A percentile compares a stretch with the other conserved stretches of the same genome.
Conservation (phyloP, 1,284 basidiomycete species). For the Pterulicium gracile region DNA sequence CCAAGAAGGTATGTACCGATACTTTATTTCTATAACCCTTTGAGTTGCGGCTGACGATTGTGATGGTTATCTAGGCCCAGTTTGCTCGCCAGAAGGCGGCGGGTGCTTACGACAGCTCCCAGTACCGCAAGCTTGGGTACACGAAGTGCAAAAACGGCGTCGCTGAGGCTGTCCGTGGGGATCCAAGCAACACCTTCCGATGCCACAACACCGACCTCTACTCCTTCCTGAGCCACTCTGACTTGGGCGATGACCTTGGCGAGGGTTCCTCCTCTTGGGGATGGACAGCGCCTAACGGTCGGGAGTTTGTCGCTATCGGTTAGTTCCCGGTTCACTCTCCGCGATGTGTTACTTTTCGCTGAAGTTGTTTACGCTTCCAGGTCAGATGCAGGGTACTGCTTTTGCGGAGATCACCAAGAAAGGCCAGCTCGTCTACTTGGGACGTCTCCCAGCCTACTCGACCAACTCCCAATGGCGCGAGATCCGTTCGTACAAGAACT, state of each 20-base stretch:
- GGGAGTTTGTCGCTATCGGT: no score
- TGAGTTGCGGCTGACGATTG: no score
- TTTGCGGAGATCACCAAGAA: neutral
- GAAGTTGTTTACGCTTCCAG: slow-evolving; percentile 7
- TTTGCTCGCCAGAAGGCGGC: neutral
- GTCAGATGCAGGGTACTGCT: neutral
- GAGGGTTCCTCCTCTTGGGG: neutral
- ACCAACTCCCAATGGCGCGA: slow-evolving; percentile 4
- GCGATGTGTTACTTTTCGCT: neutral
- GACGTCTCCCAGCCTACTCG: slow-evolving; percentile 2
- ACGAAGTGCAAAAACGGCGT: neutral
- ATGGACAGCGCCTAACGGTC: neutral
- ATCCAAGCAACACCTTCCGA: neutral
- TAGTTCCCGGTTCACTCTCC: neutral
- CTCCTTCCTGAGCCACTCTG: neutral
- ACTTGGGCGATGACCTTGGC: neutral
- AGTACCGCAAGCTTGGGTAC: neutral
- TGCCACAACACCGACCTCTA: neutral
- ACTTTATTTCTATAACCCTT: neutral
- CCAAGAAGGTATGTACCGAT: neutral
- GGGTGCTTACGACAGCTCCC: neutral
- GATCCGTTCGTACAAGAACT: neutral
- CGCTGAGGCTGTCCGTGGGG: neutral
- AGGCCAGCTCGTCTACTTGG: neutral
- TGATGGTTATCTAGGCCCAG: neutral